A percentile compares a stretch with the other conserved stretches of the same genome.
These are phyloP conservation scores for Pseudotulostoma volvatum DNA, from an alignment of 495 filamentous ascomycete genomes.

Conservation along the genomic window DNA sequence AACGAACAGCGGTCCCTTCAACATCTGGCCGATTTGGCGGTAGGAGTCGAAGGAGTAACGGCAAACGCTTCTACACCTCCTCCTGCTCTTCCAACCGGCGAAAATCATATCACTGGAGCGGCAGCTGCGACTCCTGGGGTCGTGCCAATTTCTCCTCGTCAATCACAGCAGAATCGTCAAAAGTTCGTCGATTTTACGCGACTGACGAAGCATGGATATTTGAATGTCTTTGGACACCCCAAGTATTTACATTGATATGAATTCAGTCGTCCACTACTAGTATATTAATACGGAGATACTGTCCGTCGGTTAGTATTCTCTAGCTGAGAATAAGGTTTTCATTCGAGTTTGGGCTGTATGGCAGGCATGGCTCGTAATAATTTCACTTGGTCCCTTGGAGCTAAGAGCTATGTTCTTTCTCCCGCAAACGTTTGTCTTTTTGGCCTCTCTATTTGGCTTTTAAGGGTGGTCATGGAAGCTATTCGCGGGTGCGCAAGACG, in stretches of 20 bases:
- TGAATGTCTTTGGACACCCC: slow-evolving; percentile 21
- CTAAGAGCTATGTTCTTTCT: no score
- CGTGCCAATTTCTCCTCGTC: slow-evolving; percentile 4
- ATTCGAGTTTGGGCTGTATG: no score
- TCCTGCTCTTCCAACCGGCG: slow-evolving; percentile 17
- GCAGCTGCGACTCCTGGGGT: slow-evolving; percentile 12
- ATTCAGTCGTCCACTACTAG: no score
- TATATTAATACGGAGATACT: no score
- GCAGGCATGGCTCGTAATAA: no score
- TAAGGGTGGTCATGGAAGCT: no score
- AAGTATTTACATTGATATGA: background rate
- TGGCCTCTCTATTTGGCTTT: no score
- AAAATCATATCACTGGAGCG: slow-evolving; percentile 16
- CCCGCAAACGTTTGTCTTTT: no score
- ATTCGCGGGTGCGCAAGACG: no score
- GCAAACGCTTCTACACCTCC: slow-evolving; percentile 21
- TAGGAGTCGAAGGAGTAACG: slow-evolving; percentile 28
- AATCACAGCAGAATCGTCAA: slow-evolving; percentile 16
- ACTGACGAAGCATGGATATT: slow-evolving; percentile 28
- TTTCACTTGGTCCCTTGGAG: no score
- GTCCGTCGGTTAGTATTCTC: no score
- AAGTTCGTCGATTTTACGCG: slow-evolving; percentile 26
- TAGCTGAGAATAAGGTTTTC: no score
- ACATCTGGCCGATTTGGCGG: slow-evolving; percentile 48
- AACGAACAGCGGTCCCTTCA: slow-evolving; percentile 39